phyloP scores from a whole-genome alignment of 1,139 yeast genomes.

The Diutina mesorugosa region DNA sequence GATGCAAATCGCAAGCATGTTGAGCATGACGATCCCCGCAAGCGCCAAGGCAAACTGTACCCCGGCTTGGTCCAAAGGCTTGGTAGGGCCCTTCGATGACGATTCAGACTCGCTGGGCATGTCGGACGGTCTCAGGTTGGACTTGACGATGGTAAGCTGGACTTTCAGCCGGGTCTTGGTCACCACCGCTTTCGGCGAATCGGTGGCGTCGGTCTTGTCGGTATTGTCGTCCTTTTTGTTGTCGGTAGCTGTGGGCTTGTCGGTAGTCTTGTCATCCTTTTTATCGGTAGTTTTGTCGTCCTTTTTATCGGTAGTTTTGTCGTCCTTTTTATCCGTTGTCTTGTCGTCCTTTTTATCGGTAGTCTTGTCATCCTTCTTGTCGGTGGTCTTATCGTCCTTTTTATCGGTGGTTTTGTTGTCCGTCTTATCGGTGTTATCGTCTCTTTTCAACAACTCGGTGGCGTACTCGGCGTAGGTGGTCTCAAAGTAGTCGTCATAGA shows the following conservation, averaged over 20 bases:
- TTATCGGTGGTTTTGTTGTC: neutral
- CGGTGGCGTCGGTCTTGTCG: neutral
- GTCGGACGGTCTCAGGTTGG: neutral
- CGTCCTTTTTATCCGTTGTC: neutral
- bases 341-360: neutral
- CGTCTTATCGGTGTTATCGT: neutral
- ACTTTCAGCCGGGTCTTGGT: neutral
- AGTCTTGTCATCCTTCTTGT: neutral
- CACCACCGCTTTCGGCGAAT: neutral
- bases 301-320: neutral
- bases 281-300: neutral
- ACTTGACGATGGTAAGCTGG: neutral
- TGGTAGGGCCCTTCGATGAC: neutral
- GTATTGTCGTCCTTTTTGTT: neutral
- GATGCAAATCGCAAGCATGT: slow-evolving; percentile 21
- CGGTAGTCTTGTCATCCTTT: neutral
- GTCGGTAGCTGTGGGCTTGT: neutral
- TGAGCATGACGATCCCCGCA: slow-evolving; percentile 18
- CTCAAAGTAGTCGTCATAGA: slow-evolving; percentile 1
- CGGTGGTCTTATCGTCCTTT: neutral
- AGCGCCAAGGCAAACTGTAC: slow-evolving; percentile 17
- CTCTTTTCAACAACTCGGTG: neutral
- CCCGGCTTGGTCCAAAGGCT: slow-evolving; percentile 8
- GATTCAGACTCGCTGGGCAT: neutral
- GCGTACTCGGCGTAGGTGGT: neutral